Conservation (phyloP, 2,329 filamentous ascomycete genomes). For the Claviceps pazoutovae region DNA sequence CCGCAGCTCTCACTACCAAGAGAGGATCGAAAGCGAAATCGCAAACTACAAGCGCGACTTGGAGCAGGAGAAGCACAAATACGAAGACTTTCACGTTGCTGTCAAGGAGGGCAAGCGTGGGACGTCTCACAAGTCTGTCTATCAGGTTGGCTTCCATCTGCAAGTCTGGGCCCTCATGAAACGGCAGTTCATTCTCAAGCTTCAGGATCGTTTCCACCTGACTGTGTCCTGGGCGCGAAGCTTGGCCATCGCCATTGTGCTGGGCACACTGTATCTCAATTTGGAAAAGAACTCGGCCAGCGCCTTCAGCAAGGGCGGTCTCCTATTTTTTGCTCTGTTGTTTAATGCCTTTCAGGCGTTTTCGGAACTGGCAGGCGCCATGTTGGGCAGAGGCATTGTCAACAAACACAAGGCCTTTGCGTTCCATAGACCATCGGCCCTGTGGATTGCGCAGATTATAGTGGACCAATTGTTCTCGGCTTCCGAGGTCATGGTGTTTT, state of each 20-base stretch:
- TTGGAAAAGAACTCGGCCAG: slow-evolving; percentile 51
- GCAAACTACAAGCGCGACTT: slow-evolving; percentile 50
- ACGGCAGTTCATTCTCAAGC: slow-evolving; percentile 72
- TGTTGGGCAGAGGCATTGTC: slow-evolving; percentile 63
- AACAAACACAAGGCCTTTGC: slow-evolving; percentile 77
- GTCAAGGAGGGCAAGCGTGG: slow-evolving; percentile 68
- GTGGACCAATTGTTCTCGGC: slow-evolving; percentile 63
- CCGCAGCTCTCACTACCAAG: slow-evolving; percentile 45
- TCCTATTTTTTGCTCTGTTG: slow-evolving; percentile 65
- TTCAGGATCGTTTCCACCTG: slow-evolving; percentile 72
- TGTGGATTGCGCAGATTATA: slow-evolving; percentile 73
- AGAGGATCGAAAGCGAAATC: slow-evolving; percentile 51
- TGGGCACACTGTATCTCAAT: slow-evolving; percentile 67
- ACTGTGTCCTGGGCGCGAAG: slow-evolving; percentile 53
- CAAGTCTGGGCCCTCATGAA: slow-evolving; percentile 76
- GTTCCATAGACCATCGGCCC: slow-evolving; percentile 66
- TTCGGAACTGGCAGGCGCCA: slow-evolving; percentile 59
- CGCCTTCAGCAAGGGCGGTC: slow-evolving; percentile 68
- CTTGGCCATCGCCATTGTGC: slow-evolving; percentile 62
- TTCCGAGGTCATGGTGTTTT: slow-evolving; percentile 57
- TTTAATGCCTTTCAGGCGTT: slow-evolving; percentile 87
- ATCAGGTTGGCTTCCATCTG: slow-evolving; percentile 68
- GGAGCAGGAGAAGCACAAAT: slow-evolving; percentile 47
- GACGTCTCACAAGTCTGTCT: slow-evolving; percentile 61
- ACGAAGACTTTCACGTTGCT: slow-evolving; percentile 64